Conservation (phyloP, 352 stramenopile species). For the Phytophthora tubulina region DNA sequence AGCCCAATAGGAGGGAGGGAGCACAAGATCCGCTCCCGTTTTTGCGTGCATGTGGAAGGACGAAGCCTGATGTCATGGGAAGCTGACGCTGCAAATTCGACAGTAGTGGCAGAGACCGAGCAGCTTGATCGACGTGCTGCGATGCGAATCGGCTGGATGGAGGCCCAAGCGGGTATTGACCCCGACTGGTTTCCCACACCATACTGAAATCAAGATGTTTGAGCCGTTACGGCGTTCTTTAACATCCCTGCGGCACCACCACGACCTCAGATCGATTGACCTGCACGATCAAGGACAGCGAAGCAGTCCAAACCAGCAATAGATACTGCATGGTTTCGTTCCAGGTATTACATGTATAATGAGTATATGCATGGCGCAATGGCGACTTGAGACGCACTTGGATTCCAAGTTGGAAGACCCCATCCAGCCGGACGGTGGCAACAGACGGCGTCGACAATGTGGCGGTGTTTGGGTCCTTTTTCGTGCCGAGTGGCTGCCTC, state of each 20-base stretch:
- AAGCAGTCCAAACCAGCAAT: not conserved
- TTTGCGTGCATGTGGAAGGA: constrained; percentile 20
- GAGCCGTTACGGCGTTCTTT: constrained; percentile 30
- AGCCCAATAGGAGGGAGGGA: constrained; percentile 6
- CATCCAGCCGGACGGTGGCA: constrained; percentile 12
- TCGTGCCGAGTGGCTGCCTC: constrained; percentile 11
- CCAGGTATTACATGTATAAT: not conserved
- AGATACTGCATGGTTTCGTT: not conserved
- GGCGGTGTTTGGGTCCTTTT: constrained; percentile 28
- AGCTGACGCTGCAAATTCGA: constrained; percentile 1
- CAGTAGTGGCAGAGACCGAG: constrained; percentile 14
- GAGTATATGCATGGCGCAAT: not conserved
- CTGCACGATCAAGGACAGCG: not conserved
- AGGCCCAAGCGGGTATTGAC: constrained; percentile 12
- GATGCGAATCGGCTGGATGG: not conserved
- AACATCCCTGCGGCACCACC: constrained; percentile 25
- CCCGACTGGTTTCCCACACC: not conserved
- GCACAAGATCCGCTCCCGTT: constrained; percentile 14
- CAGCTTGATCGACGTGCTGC: not conserved
- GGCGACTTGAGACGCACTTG: not conserved
- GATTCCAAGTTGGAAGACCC: not conserved
- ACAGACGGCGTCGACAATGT: constrained; percentile 26
- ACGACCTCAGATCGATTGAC: not conserved
- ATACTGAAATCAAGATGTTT: constrained; percentile 28
- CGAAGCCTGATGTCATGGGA: constrained; percentile 9